Evolutionary conservation across 495 filamentous ascomycete species (phyloP).

Genomic region (Chaetomium fimeti): DNA sequence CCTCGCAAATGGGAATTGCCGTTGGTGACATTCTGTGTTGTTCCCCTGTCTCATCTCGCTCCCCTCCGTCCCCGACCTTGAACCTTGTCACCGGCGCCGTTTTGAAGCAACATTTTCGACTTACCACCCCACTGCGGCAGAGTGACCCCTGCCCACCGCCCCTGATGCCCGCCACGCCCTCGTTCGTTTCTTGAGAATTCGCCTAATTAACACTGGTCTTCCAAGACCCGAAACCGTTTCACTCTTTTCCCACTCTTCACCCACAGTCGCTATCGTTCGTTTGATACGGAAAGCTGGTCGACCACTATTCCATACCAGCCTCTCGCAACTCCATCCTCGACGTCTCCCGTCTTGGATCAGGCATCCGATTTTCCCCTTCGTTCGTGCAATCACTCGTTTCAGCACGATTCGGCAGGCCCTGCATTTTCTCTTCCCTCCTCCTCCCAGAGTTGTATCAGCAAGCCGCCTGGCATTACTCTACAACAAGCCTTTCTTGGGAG

Average conservation of each 20-base stretch:
- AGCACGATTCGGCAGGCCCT: slow-evolving; percentile 9
- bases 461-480: not conserved
- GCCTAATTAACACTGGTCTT: not conserved
- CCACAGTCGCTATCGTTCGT: slow-evolving; percentile 12
- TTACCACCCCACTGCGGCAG: not conserved
- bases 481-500: not conserved
- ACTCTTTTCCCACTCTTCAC: not conserved
- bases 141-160: not conserved
- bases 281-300: slow-evolving; percentile 2
- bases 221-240: not conserved
- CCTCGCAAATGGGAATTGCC: not conserved
- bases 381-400: slow-evolving; percentile 12
- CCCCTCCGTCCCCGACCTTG: not conserved
- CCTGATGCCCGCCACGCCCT: not conserved
- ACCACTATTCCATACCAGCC: not conserved
- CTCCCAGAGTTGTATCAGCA: not conserved
- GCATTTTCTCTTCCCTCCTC: not conserved
- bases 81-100: slow-evolving; percentile 6
- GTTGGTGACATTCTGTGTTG: not conserved
- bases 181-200: not conserved
- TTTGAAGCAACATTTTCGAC: slow-evolving; percentile 1
- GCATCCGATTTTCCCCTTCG: not conserved
- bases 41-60: slow-evolving; percentile 3
- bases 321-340: not conserved
- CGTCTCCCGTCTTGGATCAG: slow-evolving; percentile 2